phyloP scores from a whole-genome alignment of 2,329 filamentous ascomycete species.

The Cryoendolithus antarcticus region DNA sequence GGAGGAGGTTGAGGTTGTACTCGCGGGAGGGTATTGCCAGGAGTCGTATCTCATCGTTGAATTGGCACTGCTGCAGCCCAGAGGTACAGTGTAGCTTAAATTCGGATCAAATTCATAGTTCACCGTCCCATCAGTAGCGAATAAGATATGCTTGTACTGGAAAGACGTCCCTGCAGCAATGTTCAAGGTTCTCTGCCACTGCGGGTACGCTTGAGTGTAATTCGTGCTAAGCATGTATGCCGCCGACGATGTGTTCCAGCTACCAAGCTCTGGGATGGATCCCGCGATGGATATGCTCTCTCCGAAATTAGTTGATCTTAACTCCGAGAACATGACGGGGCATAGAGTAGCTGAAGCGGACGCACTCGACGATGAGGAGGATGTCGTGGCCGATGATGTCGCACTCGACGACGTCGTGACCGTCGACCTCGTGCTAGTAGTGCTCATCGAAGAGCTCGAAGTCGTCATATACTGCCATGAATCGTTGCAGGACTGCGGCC shows the following conservation, averaged over 20 bases:
- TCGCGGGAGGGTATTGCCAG: too few species aligned
- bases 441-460: too few species aligned
- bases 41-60: too few species aligned
- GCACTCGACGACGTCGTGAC: too few species aligned
- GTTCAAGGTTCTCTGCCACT: conserved; percentile 48
- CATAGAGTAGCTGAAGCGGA: neutral
- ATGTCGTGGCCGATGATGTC: neutral
- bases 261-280: conserved; percentile 45
- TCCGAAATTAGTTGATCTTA: conserved; percentile 27
- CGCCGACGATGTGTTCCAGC: conserved; percentile 44
- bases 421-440: neutral
- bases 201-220: conserved; percentile 48
- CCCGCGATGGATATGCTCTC: conserved; percentile 56
- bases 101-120: conserved; percentile 52
- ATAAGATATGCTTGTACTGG: neutral
- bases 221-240: conserved; percentile 44
- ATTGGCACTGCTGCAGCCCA: conserved; percentile 19
- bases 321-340: conserved; percentile 5
- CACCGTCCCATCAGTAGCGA: conserved; percentile 41
- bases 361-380: neutral
- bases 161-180: conserved; percentile 45
- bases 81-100: conserved; percentile 28
- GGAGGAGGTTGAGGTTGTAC: too few species aligned
- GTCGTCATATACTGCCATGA: too few species aligned
- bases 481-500: too few species aligned